Evolutionary conservation across 176 grass and related monocot species (phyloP).

Genomic region (Carex pumila): DNA sequence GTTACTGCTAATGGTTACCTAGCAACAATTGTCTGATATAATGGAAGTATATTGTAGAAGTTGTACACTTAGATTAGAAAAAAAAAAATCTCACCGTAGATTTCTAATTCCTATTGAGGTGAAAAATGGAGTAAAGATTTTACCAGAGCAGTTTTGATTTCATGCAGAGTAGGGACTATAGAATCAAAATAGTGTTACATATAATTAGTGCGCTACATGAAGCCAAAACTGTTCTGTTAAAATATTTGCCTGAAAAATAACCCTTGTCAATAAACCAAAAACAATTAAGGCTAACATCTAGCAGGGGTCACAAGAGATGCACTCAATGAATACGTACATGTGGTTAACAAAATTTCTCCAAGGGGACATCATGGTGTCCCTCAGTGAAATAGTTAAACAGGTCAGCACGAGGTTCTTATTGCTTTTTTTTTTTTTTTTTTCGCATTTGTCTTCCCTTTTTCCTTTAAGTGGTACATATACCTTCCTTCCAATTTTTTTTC

Average conservation of each 20-base stretch:
- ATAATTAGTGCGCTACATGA: too few species aligned
- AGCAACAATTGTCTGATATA: not conserved
- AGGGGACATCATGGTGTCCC: slow-evolving; percentile 40
- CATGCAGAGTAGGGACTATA: too few species aligned
- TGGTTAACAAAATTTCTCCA: slow-evolving; percentile 19
- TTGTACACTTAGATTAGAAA: not conserved
- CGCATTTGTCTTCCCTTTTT: slow-evolving; percentile 31
- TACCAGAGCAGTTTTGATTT: too few species aligned
- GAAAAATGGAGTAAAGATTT: not conserved
- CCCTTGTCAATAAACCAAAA: not conserved
- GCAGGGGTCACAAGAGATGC: not conserved
- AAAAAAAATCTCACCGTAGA: not conserved
- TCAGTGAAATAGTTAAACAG: slow-evolving; percentile 17
- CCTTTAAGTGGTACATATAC: not conserved
- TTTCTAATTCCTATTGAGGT: not conserved
- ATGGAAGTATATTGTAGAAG: not conserved
- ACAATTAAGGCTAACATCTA: not conserved
- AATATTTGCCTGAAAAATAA: too few species aligned
- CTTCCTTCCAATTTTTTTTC: not conserved
- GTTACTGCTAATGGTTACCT: not conserved
- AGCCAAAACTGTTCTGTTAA: not conserved
- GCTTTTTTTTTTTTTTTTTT: slow-evolving; percentile 31
- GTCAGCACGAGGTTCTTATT: slow-evolving; percentile 33
- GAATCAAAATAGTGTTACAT: too few species aligned
- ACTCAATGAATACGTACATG: slow-evolving; percentile 7